Percentiles rank a stretch among this genome's conserved stretches.
phyloP scores from a whole-genome alignment of 2,329 filamentous ascomycete genomes.

The Zymoseptoria tritici region DNA sequence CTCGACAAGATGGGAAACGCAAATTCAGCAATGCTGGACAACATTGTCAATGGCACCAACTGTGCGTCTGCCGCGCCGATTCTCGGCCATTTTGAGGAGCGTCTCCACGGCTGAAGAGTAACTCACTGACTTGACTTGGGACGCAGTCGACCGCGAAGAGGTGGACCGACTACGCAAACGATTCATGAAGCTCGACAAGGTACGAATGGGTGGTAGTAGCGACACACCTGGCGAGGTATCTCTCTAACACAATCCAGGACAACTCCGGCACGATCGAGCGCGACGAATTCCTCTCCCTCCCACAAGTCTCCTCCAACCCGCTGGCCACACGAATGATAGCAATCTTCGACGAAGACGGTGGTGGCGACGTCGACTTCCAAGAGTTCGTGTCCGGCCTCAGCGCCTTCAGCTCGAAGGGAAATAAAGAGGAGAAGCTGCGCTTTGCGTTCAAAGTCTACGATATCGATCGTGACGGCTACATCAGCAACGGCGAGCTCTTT shows the following conservation, averaged over 20 bases:
- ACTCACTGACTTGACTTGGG: not conserved
- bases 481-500: slow-evolving; percentile 97
- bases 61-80: slow-evolving; percentile 51
- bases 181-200: slow-evolving; percentile 99
- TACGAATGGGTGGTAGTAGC: slow-evolving; percentile 34
- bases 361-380: slow-evolving; percentile 96
- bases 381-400: slow-evolving; percentile 94
- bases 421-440: slow-evolving; percentile 96
- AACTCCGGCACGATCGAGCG: slow-evolving; percentile 97
- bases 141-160: slow-evolving; percentile 86
- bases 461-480: slow-evolving; percentile 96
- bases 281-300: slow-evolving; percentile 93
- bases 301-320: slow-evolving; percentile 95
- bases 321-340: slow-evolving; percentile 98
- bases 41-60: slow-evolving; percentile 93
- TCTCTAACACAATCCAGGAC: slow-evolving; percentile 52
- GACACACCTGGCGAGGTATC: not conserved
- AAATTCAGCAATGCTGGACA: slow-evolving; percentile 71
- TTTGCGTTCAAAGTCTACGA: slow-evolving; percentile 99
- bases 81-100: not conserved
- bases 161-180: slow-evolving; percentile 91
- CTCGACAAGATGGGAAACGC: slow-evolving; percentile 45
- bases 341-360: slow-evolving; percentile 97
- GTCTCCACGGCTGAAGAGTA: not conserved
- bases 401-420: slow-evolving; percentile 94